Base-by-base conservation (phyloP, 176 grass and related monocot genomes). In the Metroxylon sagu region DNA sequence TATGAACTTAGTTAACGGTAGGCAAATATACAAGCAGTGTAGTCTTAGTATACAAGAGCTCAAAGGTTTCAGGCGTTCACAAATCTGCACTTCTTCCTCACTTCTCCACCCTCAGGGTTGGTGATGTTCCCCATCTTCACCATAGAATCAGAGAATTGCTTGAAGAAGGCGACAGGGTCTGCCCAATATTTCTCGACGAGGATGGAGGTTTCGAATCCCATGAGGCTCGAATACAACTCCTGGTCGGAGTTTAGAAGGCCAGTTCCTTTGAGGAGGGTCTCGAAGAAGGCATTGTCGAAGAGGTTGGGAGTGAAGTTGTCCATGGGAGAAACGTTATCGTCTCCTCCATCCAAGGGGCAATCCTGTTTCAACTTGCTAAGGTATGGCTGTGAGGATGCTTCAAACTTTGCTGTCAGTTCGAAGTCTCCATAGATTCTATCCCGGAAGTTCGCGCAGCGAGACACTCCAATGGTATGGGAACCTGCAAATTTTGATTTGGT, bases 71-170 rank as follows among this genome's bases (percentile, higher is more conserved):
- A 95, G 62, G 76, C 85, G 81, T 98, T 98, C 53, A 98, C 70
- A 53, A 92, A 92, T 85, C 93, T 92, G 93, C 87, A 92, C 58
- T 68, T 85, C 76, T 89, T 98, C 73, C 87, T 80, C 56, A 98
- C 87, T 63, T 92, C 93, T 3, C 93, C 87, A n/a, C 84, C 87
- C 1, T 56, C 76, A 1, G 87, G 81, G 31, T 98, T 98, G 28
- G 84, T 92, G 73, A 98, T 92, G 50, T 98, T 98, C 48, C 93
- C 87, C 93, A 98, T 98, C 79, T 98, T 98, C 25, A 98, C 93
- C 84, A 98, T 98, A 26, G 87, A 91, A 67, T 98, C 93, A 0
- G 87, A 82, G 73, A 92, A 98, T 23, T 98, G 80, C 71, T 92
- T 88, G 67, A 98, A 92, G 77, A 98, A 98, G 4, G 80, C 53